These are phyloP conservation scores for Chlorella vulgaris DNA, from an alignment of 139 green algal genomes.

Conservation along the genomic window DNA sequence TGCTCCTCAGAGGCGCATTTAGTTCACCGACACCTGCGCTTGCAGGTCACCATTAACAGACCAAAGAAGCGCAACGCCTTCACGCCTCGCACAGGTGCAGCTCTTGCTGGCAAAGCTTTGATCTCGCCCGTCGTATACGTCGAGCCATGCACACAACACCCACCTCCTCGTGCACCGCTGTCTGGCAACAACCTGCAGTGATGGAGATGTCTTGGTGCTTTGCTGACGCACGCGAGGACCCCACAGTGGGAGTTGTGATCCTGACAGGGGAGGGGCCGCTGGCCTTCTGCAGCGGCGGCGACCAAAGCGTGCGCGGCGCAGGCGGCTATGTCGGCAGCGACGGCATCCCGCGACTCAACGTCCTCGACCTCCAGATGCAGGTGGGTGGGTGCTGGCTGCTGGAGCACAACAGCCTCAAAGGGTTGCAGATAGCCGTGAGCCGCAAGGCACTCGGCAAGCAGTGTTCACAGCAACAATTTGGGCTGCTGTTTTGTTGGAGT, in stretches of 20 bases:
- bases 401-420: no score
- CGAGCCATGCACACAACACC: neutral
- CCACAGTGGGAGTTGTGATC: slow-evolving; percentile 89
- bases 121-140: neutral
- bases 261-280: slow-evolving; percentile 84
- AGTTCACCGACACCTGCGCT: no score
- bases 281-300: slow-evolving; percentile 97
- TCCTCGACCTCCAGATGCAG: slow-evolving; percentile 96
- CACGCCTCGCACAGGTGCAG: slow-evolving; percentile 86
- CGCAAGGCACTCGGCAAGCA: no score
- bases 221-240: slow-evolving; percentile 88
- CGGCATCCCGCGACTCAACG: slow-evolving; percentile 89
- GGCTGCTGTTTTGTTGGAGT: no score
- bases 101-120: slow-evolving; percentile 29
- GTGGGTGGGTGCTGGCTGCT: neutral
- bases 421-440: no score
- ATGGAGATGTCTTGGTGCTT: slow-evolving; percentile 92
- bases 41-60: slow-evolving; percentile 96
- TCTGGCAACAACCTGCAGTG: slow-evolving; percentile 48
- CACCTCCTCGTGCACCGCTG: neutral
- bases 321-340: slow-evolving; percentile 94
- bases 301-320: slow-evolving; percentile 89
- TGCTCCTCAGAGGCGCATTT: no score
- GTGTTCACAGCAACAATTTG: no score
- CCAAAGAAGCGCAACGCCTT: slow-evolving; percentile 96